A percentile compares a stretch with the other conserved stretches of the same genome.
Conservation (phyloP, 139 green algal genomes). For the Chlorella ohadii region DNA sequence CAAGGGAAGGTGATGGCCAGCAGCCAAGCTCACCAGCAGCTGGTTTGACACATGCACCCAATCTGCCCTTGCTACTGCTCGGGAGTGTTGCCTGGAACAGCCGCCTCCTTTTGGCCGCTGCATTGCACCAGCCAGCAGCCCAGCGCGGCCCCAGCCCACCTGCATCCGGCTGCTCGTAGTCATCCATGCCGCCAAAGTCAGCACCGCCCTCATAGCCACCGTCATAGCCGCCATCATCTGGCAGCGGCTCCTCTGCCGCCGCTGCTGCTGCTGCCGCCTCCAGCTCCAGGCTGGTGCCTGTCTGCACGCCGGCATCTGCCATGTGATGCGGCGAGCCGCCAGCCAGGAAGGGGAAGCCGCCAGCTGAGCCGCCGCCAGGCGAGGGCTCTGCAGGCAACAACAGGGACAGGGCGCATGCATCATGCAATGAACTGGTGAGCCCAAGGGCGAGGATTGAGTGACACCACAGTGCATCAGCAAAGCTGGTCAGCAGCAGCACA, state of each 20-base stretch:
- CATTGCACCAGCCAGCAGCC: not conserved
- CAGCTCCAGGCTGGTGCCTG: constrained; percentile 19
- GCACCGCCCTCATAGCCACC: not conserved
- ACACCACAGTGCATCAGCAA: not conserved
- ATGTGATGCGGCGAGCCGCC: not conserved
- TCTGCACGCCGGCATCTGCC: constrained; percentile 26
- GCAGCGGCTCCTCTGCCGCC: not conserved
- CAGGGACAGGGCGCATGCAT: not conserved
- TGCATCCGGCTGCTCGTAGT: not conserved
- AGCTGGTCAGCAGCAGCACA: not conserved
- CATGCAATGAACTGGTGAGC: too few relatives aligned
- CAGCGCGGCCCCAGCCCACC: not conserved
- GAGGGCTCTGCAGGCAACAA: not conserved
- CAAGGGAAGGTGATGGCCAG: not conserved
- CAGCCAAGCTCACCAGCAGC: too few relatives aligned
- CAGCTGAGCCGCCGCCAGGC: not conserved
- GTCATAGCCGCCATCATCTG: not conserved
- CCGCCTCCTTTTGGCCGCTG: not conserved
- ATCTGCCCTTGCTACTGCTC: too few relatives aligned
- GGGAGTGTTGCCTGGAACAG: too few relatives aligned
- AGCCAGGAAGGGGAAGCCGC: not conserved
- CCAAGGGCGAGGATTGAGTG: too few relatives aligned
- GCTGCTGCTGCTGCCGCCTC: not conserved
- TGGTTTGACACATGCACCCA: too few relatives aligned
- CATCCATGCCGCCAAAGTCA: not conserved